These are phyloP conservation scores for Quercus cerris DNA, from an alignment of 306 rosid species.

Conservation along the genomic window DNA sequence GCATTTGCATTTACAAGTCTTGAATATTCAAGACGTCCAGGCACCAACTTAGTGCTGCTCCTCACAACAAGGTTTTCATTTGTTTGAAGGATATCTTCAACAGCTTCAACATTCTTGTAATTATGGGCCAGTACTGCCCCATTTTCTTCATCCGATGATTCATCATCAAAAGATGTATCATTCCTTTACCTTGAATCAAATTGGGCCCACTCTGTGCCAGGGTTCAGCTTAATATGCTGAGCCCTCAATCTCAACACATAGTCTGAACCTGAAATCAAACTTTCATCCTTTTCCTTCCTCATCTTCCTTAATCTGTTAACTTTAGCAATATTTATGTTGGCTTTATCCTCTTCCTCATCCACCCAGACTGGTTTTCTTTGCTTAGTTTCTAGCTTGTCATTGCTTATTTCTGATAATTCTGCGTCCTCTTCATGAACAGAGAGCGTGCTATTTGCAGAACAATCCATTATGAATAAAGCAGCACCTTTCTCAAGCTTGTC, in stretches of 20 bases:
- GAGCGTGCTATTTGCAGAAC: slow-evolving; percentile 43
- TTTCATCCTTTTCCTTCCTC: slow-evolving; percentile 79
- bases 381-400: too few relatives aligned
- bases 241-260: slow-evolving; percentile 87
- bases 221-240: slow-evolving; percentile 80
- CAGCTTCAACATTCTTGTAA: too few relatives aligned
- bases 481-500: slow-evolving; percentile 12
- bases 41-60: too few relatives aligned
- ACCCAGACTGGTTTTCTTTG: slow-evolving; percentile 74
- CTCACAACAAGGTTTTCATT: too few relatives aligned
- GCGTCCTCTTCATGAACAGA: slow-evolving; percentile 42
- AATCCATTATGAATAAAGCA: slow-evolving; percentile 64
- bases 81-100: too few relatives aligned
- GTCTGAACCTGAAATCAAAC: slow-evolving; percentile 63
- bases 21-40: too few relatives aligned
- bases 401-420: neutral
- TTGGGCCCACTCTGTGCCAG: slow-evolving; percentile 40
- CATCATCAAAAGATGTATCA: too few relatives aligned
- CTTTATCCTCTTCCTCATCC: slow-evolving; percentile 77
- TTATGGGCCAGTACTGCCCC: too few relatives aligned
- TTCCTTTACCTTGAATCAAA: too few relatives aligned
- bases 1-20: too few relatives aligned
- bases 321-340: slow-evolving; percentile 52
- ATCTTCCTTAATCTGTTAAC: slow-evolving; percentile 77
- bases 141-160: too few relatives aligned